Base-by-base conservation (phyloP, 2,329 filamentous ascomycete species). In the Fusarium illudens region DNA sequence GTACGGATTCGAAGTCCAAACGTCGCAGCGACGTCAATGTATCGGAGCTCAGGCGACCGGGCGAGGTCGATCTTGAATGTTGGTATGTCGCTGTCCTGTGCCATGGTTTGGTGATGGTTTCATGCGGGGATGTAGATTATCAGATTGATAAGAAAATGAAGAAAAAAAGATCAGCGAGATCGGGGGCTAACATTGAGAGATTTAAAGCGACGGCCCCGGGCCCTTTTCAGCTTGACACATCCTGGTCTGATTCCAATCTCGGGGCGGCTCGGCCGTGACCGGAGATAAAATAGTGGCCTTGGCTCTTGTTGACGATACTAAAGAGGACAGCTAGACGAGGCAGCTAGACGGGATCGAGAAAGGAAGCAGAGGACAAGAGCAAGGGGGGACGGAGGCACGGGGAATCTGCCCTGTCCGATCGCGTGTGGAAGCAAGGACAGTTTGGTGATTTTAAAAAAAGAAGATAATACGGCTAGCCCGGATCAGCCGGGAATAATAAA, bases 1-100 rank as follows among this genome's bases (percentile, higher is more conserved):
- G 46, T 58, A 15, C 54, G 53, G 11, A 64, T 49, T 5, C 55
- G 54, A 5, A 61, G 53, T 4, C 57, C 50, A 42, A 61, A 64
- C 1, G 39, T 33, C 8, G 49, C 50, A 1, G 61, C 64, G 25
- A 64, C 49, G n/a, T 64, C 49, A 20, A 57, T 39, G 36, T 65
- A 65, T 13, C 64, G 50, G 10, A 37, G 12, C 34, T 60, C 42
- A 1, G 61, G 61, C 3, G 51, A 7, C 4, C 51, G 44, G 13
- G 57, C 57, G 30, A 60, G 51, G 34, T 64, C 56, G 57, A 64
- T 60, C 25, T 32, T 36, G 20, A 57, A 64, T 13, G 57, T 60
- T 7, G 61, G 61, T 13, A 60, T 64, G 34, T 60, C 20, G 22
- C 46, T 22, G 9, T 55, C 50, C 19, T 20, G 22, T 25, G 29